phyloP scores from a whole-genome alignment of 805 yeast genomes.

The Lipomyces starkeyi region DNA sequence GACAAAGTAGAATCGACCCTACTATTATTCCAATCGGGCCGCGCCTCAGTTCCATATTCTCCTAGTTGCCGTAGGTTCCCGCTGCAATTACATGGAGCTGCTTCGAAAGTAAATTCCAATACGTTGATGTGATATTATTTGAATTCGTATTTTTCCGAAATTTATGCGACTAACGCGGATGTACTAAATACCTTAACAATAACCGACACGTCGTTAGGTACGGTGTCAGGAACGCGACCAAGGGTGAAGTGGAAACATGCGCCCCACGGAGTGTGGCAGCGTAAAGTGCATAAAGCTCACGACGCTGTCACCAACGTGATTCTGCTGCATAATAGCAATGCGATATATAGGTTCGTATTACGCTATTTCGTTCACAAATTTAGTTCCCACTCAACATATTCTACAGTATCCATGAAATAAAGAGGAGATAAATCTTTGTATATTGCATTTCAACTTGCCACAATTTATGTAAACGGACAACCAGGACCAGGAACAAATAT shows the following conservation, averaged over 20 bases:
- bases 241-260: no score
- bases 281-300: no score
- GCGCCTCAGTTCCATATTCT: slow-evolving; percentile 10
- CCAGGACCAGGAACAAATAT: not conserved
- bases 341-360: not conserved
- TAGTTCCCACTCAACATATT: not conserved
- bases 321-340: no score
- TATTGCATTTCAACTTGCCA: not conserved
- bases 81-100: not conserved
- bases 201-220: no score
- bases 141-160: no score
- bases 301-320: no score
- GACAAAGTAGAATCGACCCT: slow-evolving; percentile 24
- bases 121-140: no score
- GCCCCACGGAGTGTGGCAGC: no score
- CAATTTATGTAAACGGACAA: not conserved
- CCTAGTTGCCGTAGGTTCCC: slow-evolving; percentile 9
- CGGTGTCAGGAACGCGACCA: no score
- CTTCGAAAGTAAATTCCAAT: not conserved
- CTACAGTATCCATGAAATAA: not conserved
- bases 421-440: not conserved
- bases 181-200: no score
- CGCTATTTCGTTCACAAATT: not conserved
- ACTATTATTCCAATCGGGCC: slow-evolving; percentile 14
- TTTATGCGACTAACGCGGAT: no score